Conservation (phyloP, 768 basidiomycete species). For the Pulveroboletus sp. region DNA sequence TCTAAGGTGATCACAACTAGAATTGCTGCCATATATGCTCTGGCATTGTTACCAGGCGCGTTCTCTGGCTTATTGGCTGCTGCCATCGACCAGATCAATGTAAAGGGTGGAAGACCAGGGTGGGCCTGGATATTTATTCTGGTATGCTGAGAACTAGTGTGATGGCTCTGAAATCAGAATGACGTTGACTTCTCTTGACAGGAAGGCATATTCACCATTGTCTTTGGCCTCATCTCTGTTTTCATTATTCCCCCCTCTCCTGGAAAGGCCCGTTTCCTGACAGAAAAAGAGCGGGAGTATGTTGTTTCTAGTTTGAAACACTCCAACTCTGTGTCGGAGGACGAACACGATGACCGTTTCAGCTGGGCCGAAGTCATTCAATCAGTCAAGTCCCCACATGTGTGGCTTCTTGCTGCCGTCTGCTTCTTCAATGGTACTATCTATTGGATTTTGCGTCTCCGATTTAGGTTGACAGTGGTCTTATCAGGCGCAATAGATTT, state of each 20-base stretch:
- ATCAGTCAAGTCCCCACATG: slow-evolving; percentile 51
- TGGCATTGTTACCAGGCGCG: slow-evolving; percentile 50
- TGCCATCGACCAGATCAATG: slow-evolving; percentile 53
- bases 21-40: slow-evolving; percentile 36
- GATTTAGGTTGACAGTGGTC: not conserved
- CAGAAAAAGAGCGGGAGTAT: slow-evolving; percentile 45
- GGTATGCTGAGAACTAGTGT: slow-evolving; percentile 32
- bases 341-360: slow-evolving; percentile 43
- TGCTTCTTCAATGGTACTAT: slow-evolving; percentile 53
- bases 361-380: slow-evolving; percentile 54
- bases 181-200: slow-evolving; percentile 6
- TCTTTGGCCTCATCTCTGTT: slow-evolving; percentile 51
- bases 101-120: slow-evolving; percentile 44
- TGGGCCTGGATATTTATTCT: slow-evolving; percentile 63
- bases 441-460: not conserved
- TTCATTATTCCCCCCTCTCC: slow-evolving; percentile 46
- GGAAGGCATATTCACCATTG: slow-evolving; percentile 61
- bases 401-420: slow-evolving; percentile 35
- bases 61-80: slow-evolving; percentile 60
- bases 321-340: slow-evolving; percentile 35
- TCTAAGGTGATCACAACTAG: slow-evolving; percentile 15
- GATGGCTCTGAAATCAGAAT: not conserved
- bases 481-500: slow-evolving; percentile 14
- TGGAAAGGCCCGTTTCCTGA: slow-evolving; percentile 46
- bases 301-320: slow-evolving; percentile 30